A percentile compares a stretch with the other conserved stretches of the same genome.
Evolutionary conservation across 805 yeast species (phyloP).

Genomic region (Candida ficus): DNA sequence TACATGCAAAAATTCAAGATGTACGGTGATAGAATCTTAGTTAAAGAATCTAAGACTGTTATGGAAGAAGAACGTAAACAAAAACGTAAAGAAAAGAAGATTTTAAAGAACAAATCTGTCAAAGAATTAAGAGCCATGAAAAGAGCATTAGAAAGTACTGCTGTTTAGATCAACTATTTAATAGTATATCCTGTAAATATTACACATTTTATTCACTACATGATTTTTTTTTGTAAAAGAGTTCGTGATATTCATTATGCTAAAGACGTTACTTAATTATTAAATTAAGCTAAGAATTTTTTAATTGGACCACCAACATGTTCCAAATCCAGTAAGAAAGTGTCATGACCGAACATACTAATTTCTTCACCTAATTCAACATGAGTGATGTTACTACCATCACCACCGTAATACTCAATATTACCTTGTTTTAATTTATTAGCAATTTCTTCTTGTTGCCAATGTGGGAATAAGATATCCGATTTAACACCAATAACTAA

Average conservation of each 20-base stretch:
- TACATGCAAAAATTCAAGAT: conserved; percentile 75
- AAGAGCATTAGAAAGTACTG: conserved; percentile 17
- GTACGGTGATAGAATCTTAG: conserved; percentile 68
- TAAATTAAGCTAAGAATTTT: conserved; percentile 48
- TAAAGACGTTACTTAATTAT: too few species aligned
- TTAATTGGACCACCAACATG: conserved; percentile 77
- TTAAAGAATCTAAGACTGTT: conserved; percentile 49
- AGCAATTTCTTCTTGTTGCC: conserved; percentile 88
- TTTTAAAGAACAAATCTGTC: conserved; percentile 26
- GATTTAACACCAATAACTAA: conserved; percentile 90
- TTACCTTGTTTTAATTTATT: conserved; percentile 43
- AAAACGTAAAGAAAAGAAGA: conserved; percentile 41
- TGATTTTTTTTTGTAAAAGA: neutral
- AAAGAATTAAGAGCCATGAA: conserved; percentile 23
- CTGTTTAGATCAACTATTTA: conserved; percentile 3
- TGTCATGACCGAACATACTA: conserved; percentile 87
- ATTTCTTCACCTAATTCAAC: conserved; percentile 72
- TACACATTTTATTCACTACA: neutral
- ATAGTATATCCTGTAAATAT: conserved; percentile 7
- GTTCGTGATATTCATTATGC: neutral
- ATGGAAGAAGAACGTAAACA: conserved; percentile 42
- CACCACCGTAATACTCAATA: conserved; percentile 27
- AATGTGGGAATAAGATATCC: conserved; percentile 85
- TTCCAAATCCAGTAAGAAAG: conserved; percentile 74
- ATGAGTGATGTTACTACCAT: conserved; percentile 44